Percentiles rank a stretch among this genome's conserved stretches.
Evolutionary conservation across 225 moss, liverwort and hornwort species (phyloP).

Genomic region (Straminergon stramineum): DNA sequence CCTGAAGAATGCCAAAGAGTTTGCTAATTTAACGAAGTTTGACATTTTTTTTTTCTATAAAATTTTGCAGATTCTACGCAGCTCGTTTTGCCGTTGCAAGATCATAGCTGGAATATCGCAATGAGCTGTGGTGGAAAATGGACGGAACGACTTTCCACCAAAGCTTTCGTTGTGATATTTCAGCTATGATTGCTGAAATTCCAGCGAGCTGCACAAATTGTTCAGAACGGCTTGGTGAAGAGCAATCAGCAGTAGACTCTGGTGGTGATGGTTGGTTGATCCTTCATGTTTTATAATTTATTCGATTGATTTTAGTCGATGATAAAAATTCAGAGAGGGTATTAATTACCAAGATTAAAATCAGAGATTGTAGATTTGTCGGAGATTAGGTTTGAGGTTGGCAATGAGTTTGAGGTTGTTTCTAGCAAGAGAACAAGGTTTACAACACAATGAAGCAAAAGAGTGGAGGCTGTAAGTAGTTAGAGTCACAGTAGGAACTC

Average conservation of each 20-base stretch:
- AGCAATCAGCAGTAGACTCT: not conserved
- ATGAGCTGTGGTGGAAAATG: not conserved
- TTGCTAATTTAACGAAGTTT: not conserved
- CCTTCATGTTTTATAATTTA: not conserved
- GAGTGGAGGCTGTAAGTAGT: not conserved
- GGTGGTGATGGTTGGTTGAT: not conserved
- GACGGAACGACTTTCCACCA: not conserved
- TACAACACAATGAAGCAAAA: not conserved
- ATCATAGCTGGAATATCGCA: not conserved
- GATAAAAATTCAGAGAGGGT: not conserved
- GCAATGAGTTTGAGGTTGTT: not conserved
- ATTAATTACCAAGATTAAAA: not conserved
- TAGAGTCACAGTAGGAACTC: not conserved
- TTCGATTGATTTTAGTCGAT: not conserved
- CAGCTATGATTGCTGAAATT: not conserved
- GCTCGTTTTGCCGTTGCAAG: not conserved
- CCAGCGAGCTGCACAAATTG: not conserved
- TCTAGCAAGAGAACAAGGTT: not conserved
- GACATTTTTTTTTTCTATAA: not conserved
- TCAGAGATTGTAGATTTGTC: not conserved
- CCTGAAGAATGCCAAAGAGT: not conserved
- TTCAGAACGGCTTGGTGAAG: not conserved
- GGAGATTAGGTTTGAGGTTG: not conserved
- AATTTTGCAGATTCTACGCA: not conserved
- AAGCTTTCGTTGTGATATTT: constrained; percentile 11